Evolutionary conservation across 805 yeast genomes (phyloP).

Genomic region (Cyberlindnera lachancei): DNA sequence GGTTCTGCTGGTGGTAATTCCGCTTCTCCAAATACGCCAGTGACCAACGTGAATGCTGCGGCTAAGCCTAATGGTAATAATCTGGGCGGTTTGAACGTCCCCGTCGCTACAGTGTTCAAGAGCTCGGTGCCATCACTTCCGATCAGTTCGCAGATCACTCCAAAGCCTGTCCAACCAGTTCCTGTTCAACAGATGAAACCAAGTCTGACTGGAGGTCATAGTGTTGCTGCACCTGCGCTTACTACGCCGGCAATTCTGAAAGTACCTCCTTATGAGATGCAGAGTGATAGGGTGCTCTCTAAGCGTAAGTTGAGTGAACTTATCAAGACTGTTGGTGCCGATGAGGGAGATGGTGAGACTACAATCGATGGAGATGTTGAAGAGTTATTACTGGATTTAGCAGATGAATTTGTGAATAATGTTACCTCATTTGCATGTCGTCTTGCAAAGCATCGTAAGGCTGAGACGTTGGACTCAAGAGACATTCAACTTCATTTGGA

Average conservation of each 20-base stretch:
- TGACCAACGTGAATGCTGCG: constrained; percentile 43
- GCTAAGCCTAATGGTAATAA: constrained; percentile 31
- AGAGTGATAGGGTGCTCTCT: constrained; percentile 74
- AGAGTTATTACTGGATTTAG: constrained; percentile 81
- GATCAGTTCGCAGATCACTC: constrained; percentile 61
- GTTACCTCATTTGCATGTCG: constrained; percentile 93
- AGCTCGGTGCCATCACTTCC: constrained; percentile 54
- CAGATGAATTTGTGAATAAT: constrained; percentile 89
- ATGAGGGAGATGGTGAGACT: constrained; percentile 88
- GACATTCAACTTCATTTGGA: constrained; percentile 91
- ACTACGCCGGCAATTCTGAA: constrained; percentile 69
- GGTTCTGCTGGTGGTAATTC: constrained; percentile 13
- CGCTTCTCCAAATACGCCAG: constrained; percentile 29
- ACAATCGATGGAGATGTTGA: constrained; percentile 93
- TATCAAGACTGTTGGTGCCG: constrained; percentile 73
- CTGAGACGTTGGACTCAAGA: constrained; percentile 76
- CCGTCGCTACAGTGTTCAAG: constrained; percentile 28
- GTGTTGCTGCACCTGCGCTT: constrained; percentile 60
- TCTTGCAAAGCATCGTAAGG: constrained; percentile 88
- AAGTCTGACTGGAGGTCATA: constrained; percentile 76
- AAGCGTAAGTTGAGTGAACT: constrained; percentile 86
- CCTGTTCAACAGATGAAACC: constrained; percentile 68
- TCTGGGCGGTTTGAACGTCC: constrained; percentile 18
- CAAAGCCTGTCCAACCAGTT: constrained; percentile 60
- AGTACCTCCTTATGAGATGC: constrained; percentile 77